These are phyloP conservation scores for Heterobasidion occidentale DNA, from an alignment of 1,284 basidiomycete species.

Conservation along the genomic window DNA sequence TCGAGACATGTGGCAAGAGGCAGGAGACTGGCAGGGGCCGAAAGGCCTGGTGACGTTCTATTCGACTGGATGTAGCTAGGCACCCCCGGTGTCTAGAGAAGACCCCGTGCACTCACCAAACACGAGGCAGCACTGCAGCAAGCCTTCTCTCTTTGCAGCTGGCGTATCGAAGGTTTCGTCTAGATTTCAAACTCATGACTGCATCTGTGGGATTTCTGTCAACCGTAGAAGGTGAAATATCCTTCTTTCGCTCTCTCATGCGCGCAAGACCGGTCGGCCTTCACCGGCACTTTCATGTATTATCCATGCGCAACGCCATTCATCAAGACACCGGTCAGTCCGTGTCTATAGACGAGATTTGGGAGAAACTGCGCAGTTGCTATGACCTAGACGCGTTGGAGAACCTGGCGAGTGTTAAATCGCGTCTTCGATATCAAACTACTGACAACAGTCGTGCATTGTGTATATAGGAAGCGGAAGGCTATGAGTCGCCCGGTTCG, in stretches of 20 bases:
- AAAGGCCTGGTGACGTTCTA: no score
- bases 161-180: no score
- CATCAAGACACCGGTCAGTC: slow-evolving; percentile 59
- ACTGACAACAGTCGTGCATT: neutral
- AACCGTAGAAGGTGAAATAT: slow-evolving; percentile 71
- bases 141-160: no score
- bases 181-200: neutral
- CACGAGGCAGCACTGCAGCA: neutral
- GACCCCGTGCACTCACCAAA: slow-evolving; percentile 1
- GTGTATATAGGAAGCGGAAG: slow-evolving; percentile 46
- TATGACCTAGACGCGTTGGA: slow-evolving; percentile 78
- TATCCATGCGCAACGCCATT: slow-evolving; percentile 66
- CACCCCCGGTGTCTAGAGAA: neutral
- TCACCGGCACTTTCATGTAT: slow-evolving; percentile 71
- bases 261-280: slow-evolving; percentile 71
- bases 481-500: slow-evolving; percentile 43
- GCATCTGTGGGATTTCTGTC: slow-evolving; percentile 37
- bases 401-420: slow-evolving; percentile 38
- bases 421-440: neutral
- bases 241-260: slow-evolving; percentile 73
- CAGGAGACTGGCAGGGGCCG: no score
- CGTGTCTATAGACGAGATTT: slow-evolving; percentile 58
- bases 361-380: slow-evolving; percentile 63
- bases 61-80: no score
- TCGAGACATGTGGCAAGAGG: no score